Conservation (phyloP, 805 yeast species). For the Wickerhamomyces chambardii region DNA sequence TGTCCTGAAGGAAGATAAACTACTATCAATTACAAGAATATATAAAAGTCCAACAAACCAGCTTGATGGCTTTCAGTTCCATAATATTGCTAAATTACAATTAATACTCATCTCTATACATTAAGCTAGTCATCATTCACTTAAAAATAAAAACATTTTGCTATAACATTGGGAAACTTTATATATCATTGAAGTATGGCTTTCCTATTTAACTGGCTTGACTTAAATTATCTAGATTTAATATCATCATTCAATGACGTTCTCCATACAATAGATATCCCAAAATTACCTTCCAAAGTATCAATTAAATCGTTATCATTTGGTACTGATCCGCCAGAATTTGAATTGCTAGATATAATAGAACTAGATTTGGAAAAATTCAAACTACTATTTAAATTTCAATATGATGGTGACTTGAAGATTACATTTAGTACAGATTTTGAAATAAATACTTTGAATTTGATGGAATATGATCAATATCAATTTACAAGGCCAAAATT, state of each 20-base stretch:
- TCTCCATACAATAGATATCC: slow-evolving; percentile 7
- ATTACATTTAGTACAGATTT: slow-evolving; percentile 10
- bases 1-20: no score
- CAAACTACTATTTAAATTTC: slow-evolving; percentile 16
- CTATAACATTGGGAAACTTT: no score
- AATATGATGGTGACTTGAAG: slow-evolving; percentile 13
- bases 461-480: slow-evolving; percentile 16
- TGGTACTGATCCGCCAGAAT: slow-evolving; percentile 10
- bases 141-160: no score
- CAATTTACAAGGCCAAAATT: slow-evolving; percentile 16
- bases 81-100: no score
- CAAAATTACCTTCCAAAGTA: slow-evolving; percentile 13
- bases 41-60: no score
- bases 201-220: slow-evolving; percentile 15
- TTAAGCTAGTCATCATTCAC: no score
- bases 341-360: slow-evolving; percentile 13
- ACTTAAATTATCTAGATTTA: slow-evolving; percentile 11
- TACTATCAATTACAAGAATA: no score
- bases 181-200: no score
- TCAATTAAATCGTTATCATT: slow-evolving; percentile 7
- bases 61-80: no score
- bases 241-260: slow-evolving; percentile 12
- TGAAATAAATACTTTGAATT: slow-evolving; percentile 15
- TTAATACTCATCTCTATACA: no score
- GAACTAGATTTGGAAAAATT: slow-evolving; percentile 11